Conservation (phyloP, 495 filamentous ascomycete genomes). For the Neurospora sp. region DNA sequence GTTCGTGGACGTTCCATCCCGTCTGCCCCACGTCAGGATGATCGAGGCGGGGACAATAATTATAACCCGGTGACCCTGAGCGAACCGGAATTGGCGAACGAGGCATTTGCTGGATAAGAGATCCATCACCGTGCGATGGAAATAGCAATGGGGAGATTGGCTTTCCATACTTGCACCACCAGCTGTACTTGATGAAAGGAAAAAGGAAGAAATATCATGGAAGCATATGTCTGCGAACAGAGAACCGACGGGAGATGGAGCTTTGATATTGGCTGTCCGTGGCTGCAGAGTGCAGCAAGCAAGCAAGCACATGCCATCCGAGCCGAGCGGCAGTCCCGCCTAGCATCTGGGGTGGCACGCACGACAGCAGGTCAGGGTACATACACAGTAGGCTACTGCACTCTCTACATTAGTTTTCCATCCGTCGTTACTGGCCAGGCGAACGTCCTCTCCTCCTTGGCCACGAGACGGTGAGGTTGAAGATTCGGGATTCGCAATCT, state of each 20-base stretch:
- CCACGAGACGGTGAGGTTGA: neutral
- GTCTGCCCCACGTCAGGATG: conserved; percentile 1
- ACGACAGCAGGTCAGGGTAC: neutral
- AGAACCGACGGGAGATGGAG: neutral
- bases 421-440: neutral
- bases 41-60: neutral
- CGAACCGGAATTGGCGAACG: neutral
- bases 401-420: neutral
- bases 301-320: neutral
- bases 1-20: neutral
- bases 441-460: neutral
- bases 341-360: neutral
- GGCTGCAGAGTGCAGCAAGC: neutral
- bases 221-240: neutral
- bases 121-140: neutral
- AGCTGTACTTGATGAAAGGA: neutral
- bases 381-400: neutral
- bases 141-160: neutral
- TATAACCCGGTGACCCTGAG: neutral
- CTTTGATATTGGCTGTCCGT: neutral
- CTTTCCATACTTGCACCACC: neutral
- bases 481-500: neutral
- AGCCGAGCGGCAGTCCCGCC: neutral
- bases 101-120: neutral
- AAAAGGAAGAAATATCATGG: neutral